Conservation (phyloP, 2,329 filamentous ascomycete genomes). For the Emmonsiellopsis sp. region DNA sequence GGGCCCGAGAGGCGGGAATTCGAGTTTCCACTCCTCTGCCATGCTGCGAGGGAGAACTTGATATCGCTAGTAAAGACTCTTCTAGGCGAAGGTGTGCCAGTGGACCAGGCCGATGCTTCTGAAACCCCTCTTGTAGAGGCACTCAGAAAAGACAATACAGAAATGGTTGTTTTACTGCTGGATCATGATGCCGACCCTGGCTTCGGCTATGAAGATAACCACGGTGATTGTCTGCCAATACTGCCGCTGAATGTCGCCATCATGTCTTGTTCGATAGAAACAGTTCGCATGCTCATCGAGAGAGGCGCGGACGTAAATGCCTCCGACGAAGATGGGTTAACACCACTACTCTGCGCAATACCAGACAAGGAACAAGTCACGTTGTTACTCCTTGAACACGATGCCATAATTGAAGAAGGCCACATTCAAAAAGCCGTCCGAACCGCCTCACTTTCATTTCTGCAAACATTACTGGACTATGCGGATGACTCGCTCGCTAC, state of each 20-base stretch:
- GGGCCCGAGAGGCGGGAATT: background rate
- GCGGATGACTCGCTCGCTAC: background rate
- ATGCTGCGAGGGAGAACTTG: background rate
- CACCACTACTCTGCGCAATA: background rate
- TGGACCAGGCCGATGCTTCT: background rate
- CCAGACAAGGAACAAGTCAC: background rate
- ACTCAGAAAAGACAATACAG: conserved; percentile 21
- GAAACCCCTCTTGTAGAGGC: conserved; percentile 22
- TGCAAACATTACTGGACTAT: background rate
- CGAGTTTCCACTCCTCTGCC: background rate
- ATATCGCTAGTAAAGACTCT: background rate
- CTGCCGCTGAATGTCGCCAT: background rate
- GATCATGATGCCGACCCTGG: background rate
- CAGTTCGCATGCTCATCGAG: background rate
- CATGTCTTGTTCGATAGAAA: background rate
- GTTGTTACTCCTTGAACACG: background rate
- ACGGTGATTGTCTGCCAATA: too few species aligned
- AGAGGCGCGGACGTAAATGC: background rate
- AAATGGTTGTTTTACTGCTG: conserved; percentile 10
- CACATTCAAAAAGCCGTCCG: background rate
- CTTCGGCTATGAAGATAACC: too few species aligned
- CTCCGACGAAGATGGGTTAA: background rate
- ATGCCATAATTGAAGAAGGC: background rate
- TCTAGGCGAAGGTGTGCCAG: background rate
- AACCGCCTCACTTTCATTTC: background rate